phyloP scores from a whole-genome alignment of 441 rosid genomes.

The Arabidopsis hybrid region DNA sequence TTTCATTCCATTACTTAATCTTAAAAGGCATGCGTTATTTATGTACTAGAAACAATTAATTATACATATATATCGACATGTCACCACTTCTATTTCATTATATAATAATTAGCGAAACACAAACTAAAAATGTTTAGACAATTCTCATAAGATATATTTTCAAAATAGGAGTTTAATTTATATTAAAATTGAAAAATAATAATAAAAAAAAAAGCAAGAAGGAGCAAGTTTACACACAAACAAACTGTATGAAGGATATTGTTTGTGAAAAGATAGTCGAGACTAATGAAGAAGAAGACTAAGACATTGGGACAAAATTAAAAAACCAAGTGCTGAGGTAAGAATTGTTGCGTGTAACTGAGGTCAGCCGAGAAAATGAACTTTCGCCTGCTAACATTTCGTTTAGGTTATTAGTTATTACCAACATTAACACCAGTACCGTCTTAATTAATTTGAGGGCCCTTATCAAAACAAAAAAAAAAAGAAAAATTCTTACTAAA shows the following conservation, averaged over 20 bases:
- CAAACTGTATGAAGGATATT: slow-evolving; percentile 2
- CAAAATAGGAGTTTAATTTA: not conserved
- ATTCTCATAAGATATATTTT: not conserved
- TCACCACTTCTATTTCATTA: not conserved
- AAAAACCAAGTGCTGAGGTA: not conserved
- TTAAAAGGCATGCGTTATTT: slow-evolving; percentile 7
- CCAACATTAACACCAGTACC: not conserved
- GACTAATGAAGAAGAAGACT: slow-evolving; percentile 8
- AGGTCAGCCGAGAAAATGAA: slow-evolving; percentile 12
- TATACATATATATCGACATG: not conserved
- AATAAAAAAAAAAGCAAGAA: not conserved
- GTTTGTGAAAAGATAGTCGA: slow-evolving; percentile 9
- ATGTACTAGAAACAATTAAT: not conserved
- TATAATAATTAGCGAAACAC: not conserved
- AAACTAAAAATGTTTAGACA: not conserved
- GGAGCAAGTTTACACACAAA: slow-evolving; percentile 1
- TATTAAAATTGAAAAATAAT: not conserved
- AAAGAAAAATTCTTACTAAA: too few species aligned
- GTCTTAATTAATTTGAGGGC: too few species aligned
- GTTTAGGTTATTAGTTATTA: not conserved
- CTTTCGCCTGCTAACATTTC: slow-evolving; percentile 1
- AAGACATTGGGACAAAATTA: slow-evolving; percentile 22
- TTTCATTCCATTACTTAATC: not conserved
- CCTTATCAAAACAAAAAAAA: too few species aligned
- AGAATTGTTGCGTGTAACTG: not conserved